phyloP scores from a whole-genome alignment of 495 filamentous ascomycete genomes.

The Aspergillus haitiensis region DNA sequence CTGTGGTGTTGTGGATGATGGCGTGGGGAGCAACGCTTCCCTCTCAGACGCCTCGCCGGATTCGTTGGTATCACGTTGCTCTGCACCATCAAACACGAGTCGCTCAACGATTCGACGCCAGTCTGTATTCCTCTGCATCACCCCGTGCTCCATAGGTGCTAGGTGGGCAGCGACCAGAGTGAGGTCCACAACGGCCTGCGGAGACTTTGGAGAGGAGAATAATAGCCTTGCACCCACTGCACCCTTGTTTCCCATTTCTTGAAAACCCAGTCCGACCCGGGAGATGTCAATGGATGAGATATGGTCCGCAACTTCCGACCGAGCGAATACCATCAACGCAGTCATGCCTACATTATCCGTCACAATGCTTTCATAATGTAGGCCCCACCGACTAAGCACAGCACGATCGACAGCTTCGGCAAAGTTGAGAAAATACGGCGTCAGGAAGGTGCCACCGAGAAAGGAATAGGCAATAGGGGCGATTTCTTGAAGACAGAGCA shows the following conservation, averaged over 20 bases:
- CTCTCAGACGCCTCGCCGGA: constrained; percentile 40
- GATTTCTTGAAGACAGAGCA: constrained; percentile 84
- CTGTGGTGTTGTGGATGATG: constrained; percentile 26
- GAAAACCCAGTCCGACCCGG: constrained; percentile 76
- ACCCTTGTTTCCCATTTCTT: constrained; percentile 93
- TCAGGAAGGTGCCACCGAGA: constrained; percentile 79
- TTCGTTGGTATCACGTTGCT: constrained; percentile 10
- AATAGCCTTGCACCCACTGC: constrained; percentile 76
- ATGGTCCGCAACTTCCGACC: constrained; percentile 52
- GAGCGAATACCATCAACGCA: constrained; percentile 75
- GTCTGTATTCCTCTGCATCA: constrained; percentile 73
- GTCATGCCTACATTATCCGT: constrained; percentile 83
- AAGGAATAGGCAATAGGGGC: constrained; percentile 82
- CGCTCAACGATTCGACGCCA: constrained; percentile 79
- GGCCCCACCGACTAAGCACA: constrained; percentile 42
- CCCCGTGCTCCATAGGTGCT: constrained; percentile 75
- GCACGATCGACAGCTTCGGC: constrained; percentile 68
- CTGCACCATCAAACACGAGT: constrained; percentile 62
- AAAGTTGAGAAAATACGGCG: constrained; percentile 70
- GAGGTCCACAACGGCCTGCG: constrained; percentile 55
- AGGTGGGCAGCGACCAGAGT: constrained; percentile 89
- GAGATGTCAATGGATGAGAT: constrained; percentile 65
- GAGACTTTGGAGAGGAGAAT: constrained; percentile 38
- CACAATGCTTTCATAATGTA: constrained; percentile 52
- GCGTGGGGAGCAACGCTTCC: constrained; percentile 45